These are phyloP conservation scores for Verticillium isaacii DNA, from an alignment of 2,329 filamentous ascomycete species.

Conservation along the genomic window DNA sequence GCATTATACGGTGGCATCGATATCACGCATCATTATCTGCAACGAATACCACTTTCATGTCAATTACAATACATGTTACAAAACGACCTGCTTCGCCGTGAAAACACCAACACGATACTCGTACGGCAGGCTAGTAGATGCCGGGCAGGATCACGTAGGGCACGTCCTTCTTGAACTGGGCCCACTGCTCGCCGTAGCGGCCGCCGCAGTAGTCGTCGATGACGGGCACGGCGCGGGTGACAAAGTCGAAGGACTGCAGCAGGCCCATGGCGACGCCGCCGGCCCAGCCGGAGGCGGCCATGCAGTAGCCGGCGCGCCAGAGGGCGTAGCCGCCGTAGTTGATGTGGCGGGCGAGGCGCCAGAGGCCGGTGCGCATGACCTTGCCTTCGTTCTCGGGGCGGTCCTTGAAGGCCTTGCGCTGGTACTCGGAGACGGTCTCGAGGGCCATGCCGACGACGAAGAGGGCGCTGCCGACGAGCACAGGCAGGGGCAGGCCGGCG, in stretches of 20 bases:
- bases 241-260: conserved; percentile 25
- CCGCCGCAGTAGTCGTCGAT: conserved; percentile 31
- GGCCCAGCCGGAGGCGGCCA: conserved; percentile 30
- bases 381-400: conserved; percentile 29
- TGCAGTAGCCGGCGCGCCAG: conserved; percentile 25
- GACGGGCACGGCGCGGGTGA: conserved; percentile 21
- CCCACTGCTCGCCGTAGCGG: conserved; percentile 33
- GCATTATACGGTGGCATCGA: not conserved
- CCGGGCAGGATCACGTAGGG: conserved; percentile 30
- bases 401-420: conserved; percentile 41
- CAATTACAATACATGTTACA: too few relatives aligned
- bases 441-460: conserved; percentile 47
- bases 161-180: conserved; percentile 29
- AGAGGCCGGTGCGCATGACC: conserved; percentile 31
- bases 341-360: conserved; percentile 32
- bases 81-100: too few relatives aligned
- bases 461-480: conserved; percentile 42
- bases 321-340: conserved; percentile 34
- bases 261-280: conserved; percentile 22
- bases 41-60: too few relatives aligned
- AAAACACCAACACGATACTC: too few relatives aligned
- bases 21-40: not conserved
- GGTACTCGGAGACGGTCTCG: conserved; percentile 52
- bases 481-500: conserved; percentile 14
- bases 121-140: conserved; percentile 23